phyloP scores from a whole-genome alignment of 345 rosid genomes.

The Populus euphratica region DNA sequence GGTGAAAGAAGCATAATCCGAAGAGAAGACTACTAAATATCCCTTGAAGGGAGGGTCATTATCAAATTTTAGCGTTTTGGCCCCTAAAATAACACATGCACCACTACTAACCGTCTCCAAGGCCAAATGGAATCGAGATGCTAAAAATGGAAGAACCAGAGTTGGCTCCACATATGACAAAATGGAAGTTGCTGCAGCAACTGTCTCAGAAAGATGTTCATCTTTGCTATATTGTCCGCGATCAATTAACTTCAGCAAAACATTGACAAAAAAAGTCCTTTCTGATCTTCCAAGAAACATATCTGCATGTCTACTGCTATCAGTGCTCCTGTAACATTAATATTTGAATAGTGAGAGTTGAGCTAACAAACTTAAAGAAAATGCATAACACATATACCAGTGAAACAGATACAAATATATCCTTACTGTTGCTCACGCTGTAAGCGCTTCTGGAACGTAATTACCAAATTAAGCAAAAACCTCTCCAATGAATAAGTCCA shows the following conservation, averaged over 20 bases:
- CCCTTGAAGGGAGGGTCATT: background rate
- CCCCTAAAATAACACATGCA: slow-evolving; percentile 2
- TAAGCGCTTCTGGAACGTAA: slow-evolving; percentile 85
- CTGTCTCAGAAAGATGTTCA: slow-evolving; percentile 96
- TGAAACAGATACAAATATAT: slow-evolving; percentile 14
- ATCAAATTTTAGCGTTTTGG: background rate
- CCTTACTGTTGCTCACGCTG: slow-evolving; percentile 84
- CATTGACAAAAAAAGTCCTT: slow-evolving; percentile 67
- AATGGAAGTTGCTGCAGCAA: slow-evolving; percentile 91
- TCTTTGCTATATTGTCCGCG: slow-evolving; percentile 99
- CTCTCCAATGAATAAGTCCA: slow-evolving; percentile 98
- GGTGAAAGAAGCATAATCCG: slow-evolving; percentile 17
- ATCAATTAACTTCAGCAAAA: slow-evolving; percentile 76
- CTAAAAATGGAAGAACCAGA: slow-evolving; percentile 89
- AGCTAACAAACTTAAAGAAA: slow-evolving; percentile 17
- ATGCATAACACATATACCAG: background rate
- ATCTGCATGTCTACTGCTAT: slow-evolving; percentile 29
- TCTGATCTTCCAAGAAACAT: slow-evolving; percentile 61
- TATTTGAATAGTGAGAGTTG: slow-evolving; percentile 29
- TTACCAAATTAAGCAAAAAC: slow-evolving; percentile 69
- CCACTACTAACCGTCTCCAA: slow-evolving; percentile 89
- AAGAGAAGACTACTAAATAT: slow-evolving; percentile 2
- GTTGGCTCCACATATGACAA: slow-evolving; percentile 93
- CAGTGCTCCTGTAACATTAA: slow-evolving; percentile 49
- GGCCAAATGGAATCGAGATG: slow-evolving; percentile 91